A percentile compares a stretch with the other conserved stretches of the same genome.
Evolutionary conservation across 768 basidiomycete species (phyloP).

Genomic region (Auricularia auricula-judae): DNA sequence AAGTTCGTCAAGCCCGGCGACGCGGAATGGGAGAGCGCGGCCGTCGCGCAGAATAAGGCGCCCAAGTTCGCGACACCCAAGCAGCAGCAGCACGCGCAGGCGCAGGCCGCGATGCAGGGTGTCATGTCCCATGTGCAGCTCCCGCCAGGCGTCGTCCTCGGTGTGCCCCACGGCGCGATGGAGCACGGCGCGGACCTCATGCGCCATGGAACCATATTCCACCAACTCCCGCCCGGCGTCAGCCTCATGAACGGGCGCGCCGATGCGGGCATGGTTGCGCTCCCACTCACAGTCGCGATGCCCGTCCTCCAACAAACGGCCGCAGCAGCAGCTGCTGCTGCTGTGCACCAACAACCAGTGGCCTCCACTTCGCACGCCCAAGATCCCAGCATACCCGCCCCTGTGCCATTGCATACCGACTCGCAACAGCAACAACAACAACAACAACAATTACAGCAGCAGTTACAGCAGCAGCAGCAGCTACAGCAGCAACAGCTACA

Average conservation of each 20-base stretch:
- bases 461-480: too few relatives aligned
- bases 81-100: not conserved
- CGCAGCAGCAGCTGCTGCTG: not conserved
- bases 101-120: not conserved
- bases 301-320: not conserved
- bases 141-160: not conserved
- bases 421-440: too few relatives aligned
- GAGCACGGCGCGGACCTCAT: not conserved
- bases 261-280: not conserved
- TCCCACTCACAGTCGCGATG: not conserved
- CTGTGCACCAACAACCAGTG: not conserved
- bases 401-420: too few relatives aligned
- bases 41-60: not conserved
- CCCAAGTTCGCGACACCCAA: not conserved
- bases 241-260: not conserved
- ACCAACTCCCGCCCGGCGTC: not conserved
- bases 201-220: not conserved
- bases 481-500: too few relatives aligned
- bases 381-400: too few relatives aligned
- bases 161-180: not conserved
- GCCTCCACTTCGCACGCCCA: not conserved
- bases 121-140: not conserved
- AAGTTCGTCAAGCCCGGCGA: constrained; percentile 1
- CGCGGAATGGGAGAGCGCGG: not conserved
- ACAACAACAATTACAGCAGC: too few relatives aligned